Evolutionary conservation across 768 basidiomycete species (phyloP), one percentile per base, ranked within the genome.

Genomic region (Fibroporia radiculosa): DNA sequence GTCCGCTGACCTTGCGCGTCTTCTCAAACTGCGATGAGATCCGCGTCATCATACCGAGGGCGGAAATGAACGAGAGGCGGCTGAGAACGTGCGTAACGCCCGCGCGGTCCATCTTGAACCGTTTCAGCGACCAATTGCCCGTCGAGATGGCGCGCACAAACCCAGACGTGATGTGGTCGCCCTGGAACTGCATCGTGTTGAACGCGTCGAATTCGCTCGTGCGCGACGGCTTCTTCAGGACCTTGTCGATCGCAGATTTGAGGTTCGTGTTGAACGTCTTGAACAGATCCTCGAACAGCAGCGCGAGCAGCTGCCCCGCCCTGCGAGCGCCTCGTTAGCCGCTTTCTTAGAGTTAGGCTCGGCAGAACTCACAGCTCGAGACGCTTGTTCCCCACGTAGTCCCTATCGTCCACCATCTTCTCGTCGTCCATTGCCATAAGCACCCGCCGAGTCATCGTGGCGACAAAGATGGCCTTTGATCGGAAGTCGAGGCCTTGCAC

Each of bases 1-100:
- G 96, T 32, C 96, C 96, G 53, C 91, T 95, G 48, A 99, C 96
- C 64, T 99, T 99, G 47, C 96, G 73, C 18, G 96, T 98, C 75
- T 99, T 99, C 66, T 99, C 96, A 61, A 99, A 99, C 66, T 99
- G 96, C 18, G 91, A 95, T 10, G 89, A 86, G 52, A 99, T 99
- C 19, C 96, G 84, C 7, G 96, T 99, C 96, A 99, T 99, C 96
- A 98, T 99, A 13, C 96, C 96, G 13, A 99, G 73, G 1, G 96
- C 96, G 45, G 91, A 88, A 62, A 99, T 96, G 72, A 95, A 99
- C 59, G 85, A 89, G 40, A 99, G 69, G 32, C 96, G 82, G 57
- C 87, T 92, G 20, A 99, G 78, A 51, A 99, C 96, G 60, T 99
- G 96, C 0, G 96, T 99, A 36, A 99, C 92, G 25, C 96, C 96